A percentile compares a stretch with the other conserved stretches of the same genome.
Evolutionary conservation across 441 rosid genomes (phyloP).

Genomic region (Dalechampia spathulata): DNA sequence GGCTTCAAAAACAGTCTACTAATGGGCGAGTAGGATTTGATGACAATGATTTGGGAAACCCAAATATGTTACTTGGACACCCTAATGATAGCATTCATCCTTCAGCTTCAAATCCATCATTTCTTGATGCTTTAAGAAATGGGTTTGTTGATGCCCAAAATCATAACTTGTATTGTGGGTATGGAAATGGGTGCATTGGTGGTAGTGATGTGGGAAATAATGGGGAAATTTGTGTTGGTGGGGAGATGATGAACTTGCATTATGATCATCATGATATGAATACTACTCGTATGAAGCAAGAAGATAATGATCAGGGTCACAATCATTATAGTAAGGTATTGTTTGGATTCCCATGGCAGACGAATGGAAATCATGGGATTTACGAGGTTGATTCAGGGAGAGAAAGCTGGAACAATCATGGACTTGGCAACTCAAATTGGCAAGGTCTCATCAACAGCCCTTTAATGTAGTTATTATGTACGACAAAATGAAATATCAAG

Average conservation of each 20-base stretch:
- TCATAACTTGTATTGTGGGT: constrained; percentile 32
- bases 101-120: constrained; percentile 25
- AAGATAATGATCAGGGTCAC: constrained; percentile 17
- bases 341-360: constrained; percentile 80
- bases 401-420: constrained; percentile 61
- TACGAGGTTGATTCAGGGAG: constrained; percentile 35
- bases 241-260: constrained; percentile 27
- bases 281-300: constrained; percentile 48
- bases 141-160: constrained; percentile 39
- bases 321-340: constrained; percentile 25
- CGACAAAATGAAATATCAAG: no score
- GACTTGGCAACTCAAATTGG: constrained; percentile 57
- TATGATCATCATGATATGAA: constrained; percentile 5
- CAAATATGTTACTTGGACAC: constrained; percentile 18
- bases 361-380: constrained; percentile 42
- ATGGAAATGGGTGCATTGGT: constrained; percentile 26
- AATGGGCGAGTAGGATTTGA: constrained; percentile 44
- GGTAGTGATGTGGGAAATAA: no score
- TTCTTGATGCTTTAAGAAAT: constrained; percentile 31
- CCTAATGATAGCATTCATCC: constrained; percentile 26
- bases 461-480: constrained; percentile 68
- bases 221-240: no score
- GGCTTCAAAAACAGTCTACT: constrained; percentile 50
- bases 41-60: constrained; percentile 37
- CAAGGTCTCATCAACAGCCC: constrained; percentile 70